Conservation (phyloP, 208 protist species). For the Leishmania gerbilli region DNA sequence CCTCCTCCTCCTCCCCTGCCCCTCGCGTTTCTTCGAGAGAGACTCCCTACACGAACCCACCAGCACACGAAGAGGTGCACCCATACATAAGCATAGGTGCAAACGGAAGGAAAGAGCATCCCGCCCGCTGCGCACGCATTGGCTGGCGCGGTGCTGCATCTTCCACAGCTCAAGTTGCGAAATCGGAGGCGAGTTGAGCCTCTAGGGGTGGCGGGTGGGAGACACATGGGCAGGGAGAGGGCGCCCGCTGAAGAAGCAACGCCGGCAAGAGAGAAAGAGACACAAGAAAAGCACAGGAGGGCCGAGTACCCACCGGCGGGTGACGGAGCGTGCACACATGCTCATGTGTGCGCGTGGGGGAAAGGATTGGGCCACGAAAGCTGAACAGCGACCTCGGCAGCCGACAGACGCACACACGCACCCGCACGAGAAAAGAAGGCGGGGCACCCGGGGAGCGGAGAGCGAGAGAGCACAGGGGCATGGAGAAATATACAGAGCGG, state of each 20-base stretch:
- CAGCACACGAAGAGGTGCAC: not conserved
- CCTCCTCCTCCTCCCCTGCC: no score
- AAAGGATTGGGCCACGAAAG: no score
- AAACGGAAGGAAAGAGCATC: not conserved
- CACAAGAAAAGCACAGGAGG: not conserved
- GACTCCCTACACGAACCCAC: not conserved
- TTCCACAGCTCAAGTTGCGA: not conserved
- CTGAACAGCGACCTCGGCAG: no score
- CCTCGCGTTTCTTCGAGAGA: not conserved
- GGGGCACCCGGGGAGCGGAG: no score
- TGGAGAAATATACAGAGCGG: no score
- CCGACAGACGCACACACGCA: no score
- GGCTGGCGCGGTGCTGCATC: not conserved
- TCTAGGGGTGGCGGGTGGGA: not conserved
- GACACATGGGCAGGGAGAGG: not conserved
- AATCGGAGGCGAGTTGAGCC: not conserved
- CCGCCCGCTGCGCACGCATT: not conserved
- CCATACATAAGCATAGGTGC: not conserved
- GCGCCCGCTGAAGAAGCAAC: not conserved
- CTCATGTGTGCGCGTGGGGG: no score
- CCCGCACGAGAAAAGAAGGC: no score
- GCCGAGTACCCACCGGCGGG: no score
- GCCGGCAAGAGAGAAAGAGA: not conserved
- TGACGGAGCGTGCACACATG: no score
- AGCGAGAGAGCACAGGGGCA: no score